A percentile compares a stretch with the other conserved stretches of the same genome.
These are phyloP conservation scores for Rhynchospora tenuis DNA, from an alignment of 176 grass and related monocot species.

Conservation along the genomic window DNA sequence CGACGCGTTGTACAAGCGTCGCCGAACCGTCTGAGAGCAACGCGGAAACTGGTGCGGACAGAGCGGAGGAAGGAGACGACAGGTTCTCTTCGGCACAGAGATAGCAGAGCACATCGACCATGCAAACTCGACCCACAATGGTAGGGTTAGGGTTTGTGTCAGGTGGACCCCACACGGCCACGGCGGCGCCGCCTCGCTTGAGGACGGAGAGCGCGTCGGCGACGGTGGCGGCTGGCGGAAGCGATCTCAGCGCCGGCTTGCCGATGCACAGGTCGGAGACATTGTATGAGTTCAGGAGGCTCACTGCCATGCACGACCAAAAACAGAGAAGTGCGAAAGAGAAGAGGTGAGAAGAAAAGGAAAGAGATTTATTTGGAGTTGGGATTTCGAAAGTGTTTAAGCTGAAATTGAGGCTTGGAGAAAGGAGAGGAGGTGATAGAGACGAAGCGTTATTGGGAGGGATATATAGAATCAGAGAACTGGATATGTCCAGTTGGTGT, in stretches of 20 bases:
- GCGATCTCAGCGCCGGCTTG: slow-evolving; percentile 57
- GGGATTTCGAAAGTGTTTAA: not conserved
- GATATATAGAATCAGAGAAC: not conserved
- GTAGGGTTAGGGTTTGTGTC: not conserved
- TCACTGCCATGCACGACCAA: slow-evolving; percentile 49
- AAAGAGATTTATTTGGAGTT: not conserved
- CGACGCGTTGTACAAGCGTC: slow-evolving; percentile 28
- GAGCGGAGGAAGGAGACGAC: slow-evolving; percentile 27
- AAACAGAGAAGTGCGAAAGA: not conserved
- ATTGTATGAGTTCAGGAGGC: slow-evolving; percentile 34
- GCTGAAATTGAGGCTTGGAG: not conserved
- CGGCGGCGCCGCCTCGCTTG: not conserved
- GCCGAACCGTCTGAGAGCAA: slow-evolving; percentile 25
- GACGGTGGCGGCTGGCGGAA: slow-evolving; percentile 37
- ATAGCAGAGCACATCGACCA: slow-evolving; percentile 58
- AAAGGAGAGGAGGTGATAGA: not conserved
- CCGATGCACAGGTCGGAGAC: slow-evolving; percentile 96
- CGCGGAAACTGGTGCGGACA: slow-evolving; percentile 39
- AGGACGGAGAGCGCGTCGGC: slow-evolving; percentile 33
- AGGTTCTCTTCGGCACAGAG: slow-evolving; percentile 47
- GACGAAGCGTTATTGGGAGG: not conserved
- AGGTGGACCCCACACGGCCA: slow-evolving; percentile 39
- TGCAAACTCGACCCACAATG: slow-evolving; percentile 32
- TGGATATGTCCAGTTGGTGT: not conserved
- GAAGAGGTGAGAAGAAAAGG: not conserved